Evolutionary conservation across 306 rosid species (phyloP), one percentile per base, ranked within the genome.

Genomic region (Myrica gale): DNA sequence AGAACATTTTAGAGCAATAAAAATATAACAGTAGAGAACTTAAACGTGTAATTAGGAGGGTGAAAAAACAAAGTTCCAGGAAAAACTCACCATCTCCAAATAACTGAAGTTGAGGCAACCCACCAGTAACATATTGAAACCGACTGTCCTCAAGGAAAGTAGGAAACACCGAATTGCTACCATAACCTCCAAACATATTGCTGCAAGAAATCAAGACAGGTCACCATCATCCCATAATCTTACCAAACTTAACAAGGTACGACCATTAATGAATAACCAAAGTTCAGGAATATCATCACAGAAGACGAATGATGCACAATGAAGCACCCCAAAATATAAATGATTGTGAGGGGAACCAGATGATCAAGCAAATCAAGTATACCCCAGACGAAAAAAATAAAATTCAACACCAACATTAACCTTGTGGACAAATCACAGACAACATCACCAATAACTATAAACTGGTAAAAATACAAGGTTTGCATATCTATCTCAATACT

Each of bases 81-180:
- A 26, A 68, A 78, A 58, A 82, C 79, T 74, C 58, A 82, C 85
- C 47, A 12, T 82, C 76, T 42, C 82, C 79, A 74, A 68, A 82
- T 56, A 78, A 62, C 44, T 78, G 85, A 63, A 82, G 85, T 67
- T 44, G 73, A 37, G 76, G 85, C 70, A 77, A 46, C 21, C 82
- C 73, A 43, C 63, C 41, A 26, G 69, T 46, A 45, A 58, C 79
- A 78, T 50, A 60, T 47, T 68, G 82, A 32, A 82, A 60, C 68
- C 56, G 73, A 13, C 79, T 78, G 63, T 73, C 76, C 73, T 62
- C 79, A 45, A 51, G 52, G 60, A 72, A 68, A 15, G 68, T 65
- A 56, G 82, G 45, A 42, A 82, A 68, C 69, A 78, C 19, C 8
- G 82, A 69, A 74, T 68, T 48, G 50, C 53, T 48, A 58, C 71